Conservation (phyloP, 345 rosid genomes). For the Anacardium occidentale region DNA sequence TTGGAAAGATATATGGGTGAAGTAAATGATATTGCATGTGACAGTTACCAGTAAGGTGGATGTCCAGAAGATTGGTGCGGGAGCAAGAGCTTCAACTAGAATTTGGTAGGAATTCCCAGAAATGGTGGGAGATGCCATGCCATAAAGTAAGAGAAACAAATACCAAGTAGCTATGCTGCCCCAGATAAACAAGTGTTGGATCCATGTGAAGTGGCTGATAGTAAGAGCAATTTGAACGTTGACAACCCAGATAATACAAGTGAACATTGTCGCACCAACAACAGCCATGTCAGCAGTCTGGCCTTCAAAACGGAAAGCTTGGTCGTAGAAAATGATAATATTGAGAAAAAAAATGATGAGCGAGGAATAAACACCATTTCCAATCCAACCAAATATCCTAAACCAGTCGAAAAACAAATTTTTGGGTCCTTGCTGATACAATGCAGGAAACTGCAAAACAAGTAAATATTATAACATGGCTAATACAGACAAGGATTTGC, state of each 20-base stretch:
- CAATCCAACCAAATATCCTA: conserved; percentile 91
- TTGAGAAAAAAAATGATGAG: conserved; percentile 72
- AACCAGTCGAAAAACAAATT: conserved; percentile 91
- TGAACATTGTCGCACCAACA: conserved; percentile 90
- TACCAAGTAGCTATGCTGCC: conserved; percentile 89
- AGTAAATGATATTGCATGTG: conserved; percentile 61
- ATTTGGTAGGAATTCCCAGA: conserved; percentile 68
- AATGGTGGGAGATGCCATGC: conserved; percentile 52
- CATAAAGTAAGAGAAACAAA: conserved; percentile 64
- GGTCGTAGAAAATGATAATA: conserved; percentile 57
- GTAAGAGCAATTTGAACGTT: conserved; percentile 90
- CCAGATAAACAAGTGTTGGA: conserved; percentile 86
- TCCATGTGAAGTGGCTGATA: conserved; percentile 95
- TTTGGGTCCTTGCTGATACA: conserved; percentile 91
- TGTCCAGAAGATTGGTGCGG: conserved; percentile 75
- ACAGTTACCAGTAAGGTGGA: conserved; percentile 67
- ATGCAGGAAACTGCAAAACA: conserved; percentile 80
- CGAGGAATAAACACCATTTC: conserved; percentile 78
- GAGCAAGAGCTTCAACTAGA: conserved; percentile 75
- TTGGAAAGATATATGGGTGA: conserved; percentile 65
- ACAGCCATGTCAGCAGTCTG: conserved; percentile 88
- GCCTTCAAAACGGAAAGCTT: conserved; percentile 69
- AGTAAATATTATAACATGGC: conserved; percentile 10
- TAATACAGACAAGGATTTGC: neutral
- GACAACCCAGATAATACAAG: conserved; percentile 87